Conservation (phyloP, 768 basidiomycete genomes). For the Leccinum subtestaceum region DNA sequence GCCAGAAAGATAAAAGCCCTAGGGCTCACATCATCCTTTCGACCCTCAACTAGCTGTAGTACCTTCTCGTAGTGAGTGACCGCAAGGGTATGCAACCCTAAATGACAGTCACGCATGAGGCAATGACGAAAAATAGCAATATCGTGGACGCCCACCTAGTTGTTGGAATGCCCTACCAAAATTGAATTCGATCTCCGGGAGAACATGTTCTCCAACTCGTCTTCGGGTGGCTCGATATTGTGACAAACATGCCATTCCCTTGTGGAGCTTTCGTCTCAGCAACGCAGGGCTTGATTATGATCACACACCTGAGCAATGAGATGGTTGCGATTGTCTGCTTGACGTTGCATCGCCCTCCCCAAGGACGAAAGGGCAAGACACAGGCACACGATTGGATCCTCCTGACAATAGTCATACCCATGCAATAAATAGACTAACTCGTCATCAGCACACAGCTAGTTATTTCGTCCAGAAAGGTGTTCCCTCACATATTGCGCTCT, state of each 20-base stretch:
- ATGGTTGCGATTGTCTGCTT: conserved; percentile 90
- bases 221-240: conserved; percentile 71
- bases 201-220: conserved; percentile 34
- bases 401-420: conserved; percentile 79
- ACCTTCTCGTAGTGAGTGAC: conserved; percentile 81
- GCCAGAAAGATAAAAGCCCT: not conserved
- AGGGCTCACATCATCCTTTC: conserved; percentile 30
- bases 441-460: not conserved
- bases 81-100: conserved; percentile 80
- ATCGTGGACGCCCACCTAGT: conserved; percentile 54
- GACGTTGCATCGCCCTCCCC: conserved; percentile 87
- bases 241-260: conserved; percentile 84
- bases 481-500: conserved; percentile 83
- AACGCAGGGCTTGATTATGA: not conserved
- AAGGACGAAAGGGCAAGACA: conserved; percentile 81
- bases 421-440: conserved; percentile 79
- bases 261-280: conserved; percentile 1
- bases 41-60: conserved; percentile 56
- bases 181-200: conserved; percentile 88
- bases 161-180: conserved; percentile 92
- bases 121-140: not conserved
- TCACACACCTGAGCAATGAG: conserved; percentile 64
- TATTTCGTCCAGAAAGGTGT: not conserved
- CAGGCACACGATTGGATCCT: conserved; percentile 85
- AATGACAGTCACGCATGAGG: conserved; percentile 1